phyloP scores from a whole-genome alignment of 1,284 basidiomycete genomes.

The Ustanciosporium gigantosporum region DNA sequence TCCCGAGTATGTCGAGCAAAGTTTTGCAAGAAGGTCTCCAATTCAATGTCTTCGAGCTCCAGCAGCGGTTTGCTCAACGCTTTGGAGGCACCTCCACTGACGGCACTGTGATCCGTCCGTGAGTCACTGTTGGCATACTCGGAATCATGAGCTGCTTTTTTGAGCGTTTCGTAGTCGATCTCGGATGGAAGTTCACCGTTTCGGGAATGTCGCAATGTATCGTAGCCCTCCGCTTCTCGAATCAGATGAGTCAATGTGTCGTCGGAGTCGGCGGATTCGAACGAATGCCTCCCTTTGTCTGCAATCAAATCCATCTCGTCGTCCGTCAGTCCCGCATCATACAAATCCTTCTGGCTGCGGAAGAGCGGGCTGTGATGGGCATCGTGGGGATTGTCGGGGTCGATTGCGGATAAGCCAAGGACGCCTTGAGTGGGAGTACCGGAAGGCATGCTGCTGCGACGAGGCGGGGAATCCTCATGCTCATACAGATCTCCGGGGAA shows the following conservation, averaged over 20 bases:
- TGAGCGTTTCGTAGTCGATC: constrained; percentile 18
- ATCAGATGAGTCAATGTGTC: constrained; percentile 30
- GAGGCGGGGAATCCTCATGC: not conserved
- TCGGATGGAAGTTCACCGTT: constrained; percentile 14
- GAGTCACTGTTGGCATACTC: constrained; percentile 8
- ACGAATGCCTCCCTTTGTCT: constrained; percentile 2
- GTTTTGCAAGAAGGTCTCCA: constrained; percentile 55
- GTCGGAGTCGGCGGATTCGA: constrained; percentile 34
- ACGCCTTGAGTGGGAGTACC: not conserved
- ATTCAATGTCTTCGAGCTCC: constrained; percentile 58
- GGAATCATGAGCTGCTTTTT: constrained; percentile 15
- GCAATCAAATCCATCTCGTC: not conserved
- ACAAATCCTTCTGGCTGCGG: not conserved
- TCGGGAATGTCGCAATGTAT: constrained; percentile 14
- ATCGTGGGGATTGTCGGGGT: not conserved
- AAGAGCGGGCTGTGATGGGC: not conserved
- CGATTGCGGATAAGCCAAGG: not conserved
- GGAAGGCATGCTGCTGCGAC: not conserved
- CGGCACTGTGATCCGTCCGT: constrained; percentile 14
- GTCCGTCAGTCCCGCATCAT: constrained; percentile 1
- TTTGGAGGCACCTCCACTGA: constrained; percentile 44
- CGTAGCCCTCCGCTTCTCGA: constrained; percentile 29
- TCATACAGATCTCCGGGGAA: constrained; percentile 32
- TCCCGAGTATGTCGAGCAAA: constrained; percentile 58
- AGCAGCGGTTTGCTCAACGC: constrained; percentile 48